Conservation (phyloP, 495 filamentous ascomycete genomes). For the Cetradonia linearis region DNA sequence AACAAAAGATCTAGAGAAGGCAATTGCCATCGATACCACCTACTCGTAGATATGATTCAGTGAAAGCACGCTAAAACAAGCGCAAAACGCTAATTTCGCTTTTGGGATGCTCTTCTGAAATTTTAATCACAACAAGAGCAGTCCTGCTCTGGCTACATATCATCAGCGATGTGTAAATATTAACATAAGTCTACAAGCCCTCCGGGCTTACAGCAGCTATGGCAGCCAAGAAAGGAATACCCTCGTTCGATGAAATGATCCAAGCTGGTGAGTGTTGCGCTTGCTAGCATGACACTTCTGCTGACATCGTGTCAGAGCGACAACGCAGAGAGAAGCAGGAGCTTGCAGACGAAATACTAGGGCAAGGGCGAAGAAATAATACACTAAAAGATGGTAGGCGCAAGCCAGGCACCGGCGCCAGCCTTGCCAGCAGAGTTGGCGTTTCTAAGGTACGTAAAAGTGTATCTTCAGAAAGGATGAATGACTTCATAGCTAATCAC, state of each 20-base stretch:
- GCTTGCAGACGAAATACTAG: slow-evolving; percentile 62
- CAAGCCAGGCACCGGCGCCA: slow-evolving; percentile 41
- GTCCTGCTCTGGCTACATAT: background rate
- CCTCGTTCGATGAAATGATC: slow-evolving; percentile 58
- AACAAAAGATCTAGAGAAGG: background rate
- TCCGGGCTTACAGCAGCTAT: slow-evolving; percentile 25
- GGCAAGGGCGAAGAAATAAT: slow-evolving; percentile 50
- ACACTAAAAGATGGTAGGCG: slow-evolving; percentile 40
- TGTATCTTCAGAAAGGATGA: background rate
- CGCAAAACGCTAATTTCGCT: slow-evolving; percentile 3
- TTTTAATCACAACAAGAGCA: background rate
- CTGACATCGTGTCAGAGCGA: slow-evolving; percentile 19
- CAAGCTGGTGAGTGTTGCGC: slow-evolving; percentile 40
- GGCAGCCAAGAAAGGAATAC: slow-evolving; percentile 40
- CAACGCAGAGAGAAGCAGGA: slow-evolving; percentile 53
- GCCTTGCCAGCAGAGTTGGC: slow-evolving; percentile 66
- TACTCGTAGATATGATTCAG: slow-evolving; percentile 11
- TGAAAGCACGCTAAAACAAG: slow-evolving; percentile 7
- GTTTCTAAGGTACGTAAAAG: slow-evolving; percentile 50
- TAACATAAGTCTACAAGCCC: background rate
- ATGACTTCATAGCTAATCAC: background rate
- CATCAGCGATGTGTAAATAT: background rate
- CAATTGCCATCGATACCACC: background rate
- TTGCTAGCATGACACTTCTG: slow-evolving; percentile 8
- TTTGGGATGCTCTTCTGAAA: background rate